Percentiles rank a stretch among this genome's conserved stretches.
Conservation (phyloP, 1,284 basidiomycete genomes). For the Ceratobasidium sp. region DNA sequence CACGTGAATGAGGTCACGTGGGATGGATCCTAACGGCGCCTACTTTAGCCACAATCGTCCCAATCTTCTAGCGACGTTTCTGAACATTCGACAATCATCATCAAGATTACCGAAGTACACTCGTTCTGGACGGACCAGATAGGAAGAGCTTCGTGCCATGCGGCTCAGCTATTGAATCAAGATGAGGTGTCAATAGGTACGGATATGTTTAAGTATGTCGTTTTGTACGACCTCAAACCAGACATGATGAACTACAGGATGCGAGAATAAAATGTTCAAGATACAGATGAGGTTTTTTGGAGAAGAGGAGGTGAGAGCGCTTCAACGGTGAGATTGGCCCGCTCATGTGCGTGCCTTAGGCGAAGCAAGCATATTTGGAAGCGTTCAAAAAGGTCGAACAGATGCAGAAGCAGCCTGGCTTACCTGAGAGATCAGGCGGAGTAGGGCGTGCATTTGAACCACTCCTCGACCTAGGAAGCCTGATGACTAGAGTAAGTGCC, state of each 20-base stretch:
- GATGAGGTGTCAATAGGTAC: no score
- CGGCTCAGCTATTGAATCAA: no score
- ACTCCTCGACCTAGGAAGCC: background rate
- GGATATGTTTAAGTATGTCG: no score
- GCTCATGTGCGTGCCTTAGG: no score
- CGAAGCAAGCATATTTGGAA: background rate
- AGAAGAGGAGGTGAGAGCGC: no score
- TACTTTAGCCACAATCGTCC: background rate
- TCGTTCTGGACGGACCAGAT: background rate
- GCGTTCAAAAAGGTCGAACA: background rate
- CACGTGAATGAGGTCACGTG: no score
- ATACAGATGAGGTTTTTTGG: no score
- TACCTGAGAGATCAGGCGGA: background rate
- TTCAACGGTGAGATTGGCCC: no score
- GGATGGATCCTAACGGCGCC: no score
- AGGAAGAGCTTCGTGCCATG: background rate
- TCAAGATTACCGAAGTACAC: background rate
- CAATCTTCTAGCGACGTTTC: background rate
- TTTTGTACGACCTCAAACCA: no score
- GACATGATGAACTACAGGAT: no score
- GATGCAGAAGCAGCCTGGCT: background rate
- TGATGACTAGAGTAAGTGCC: conserved; percentile 1
- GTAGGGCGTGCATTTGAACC: background rate
- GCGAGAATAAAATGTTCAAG: no score
- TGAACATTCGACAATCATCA: background rate